phyloP scores from a whole-genome alignment of 1,284 basidiomycete species.

The Cutaneotrichosporon dermatis region DNA sequence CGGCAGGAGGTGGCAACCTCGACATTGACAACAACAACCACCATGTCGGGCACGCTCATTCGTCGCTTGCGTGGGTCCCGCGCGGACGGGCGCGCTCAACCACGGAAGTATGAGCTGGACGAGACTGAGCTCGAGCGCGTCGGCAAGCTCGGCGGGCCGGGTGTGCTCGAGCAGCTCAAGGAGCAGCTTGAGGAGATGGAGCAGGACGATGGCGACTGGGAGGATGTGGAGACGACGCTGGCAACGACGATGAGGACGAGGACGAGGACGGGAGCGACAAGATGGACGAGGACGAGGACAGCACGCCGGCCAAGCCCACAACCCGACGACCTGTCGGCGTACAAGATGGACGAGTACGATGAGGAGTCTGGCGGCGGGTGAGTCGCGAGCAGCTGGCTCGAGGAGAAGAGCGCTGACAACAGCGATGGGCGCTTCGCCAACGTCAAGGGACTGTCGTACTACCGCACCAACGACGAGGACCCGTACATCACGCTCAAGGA shows the following conservation, averaged over 20 bases:
- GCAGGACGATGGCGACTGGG: slow-evolving; percentile 51
- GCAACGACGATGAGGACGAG: slow-evolving; percentile 33
- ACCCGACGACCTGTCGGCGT: slow-evolving; percentile 78
- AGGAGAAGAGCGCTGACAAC: background rate
- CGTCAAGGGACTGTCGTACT: slow-evolving; percentile 90
- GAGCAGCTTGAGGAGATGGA: slow-evolving; percentile 69
- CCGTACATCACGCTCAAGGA: slow-evolving; percentile 96
- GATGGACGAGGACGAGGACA: slow-evolving; percentile 41
- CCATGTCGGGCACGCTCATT: slow-evolving; percentile 54
- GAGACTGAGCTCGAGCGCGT: slow-evolving; percentile 87
- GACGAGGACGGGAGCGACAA: slow-evolving; percentile 34
- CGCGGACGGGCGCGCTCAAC: slow-evolving; percentile 76
- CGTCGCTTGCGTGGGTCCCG: slow-evolving; percentile 66
- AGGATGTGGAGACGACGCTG: slow-evolving; percentile 33
- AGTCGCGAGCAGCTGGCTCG: slow-evolving; percentile 23
- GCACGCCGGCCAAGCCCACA: slow-evolving; percentile 40
- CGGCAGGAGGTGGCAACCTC: background rate
- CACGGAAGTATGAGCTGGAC: slow-evolving; percentile 84
- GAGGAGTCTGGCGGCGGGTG: slow-evolving; percentile 61
- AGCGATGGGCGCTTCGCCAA: slow-evolving; percentile 91
- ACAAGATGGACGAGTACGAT: slow-evolving; percentile 92
- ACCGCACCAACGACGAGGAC: slow-evolving; percentile 87
- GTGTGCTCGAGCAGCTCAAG: slow-evolving; percentile 77
- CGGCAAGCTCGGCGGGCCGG: slow-evolving; percentile 74
- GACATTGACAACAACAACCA: background rate